Conservation (phyloP, 1,139 yeast species). For the Hansenula sp. region DNA sequence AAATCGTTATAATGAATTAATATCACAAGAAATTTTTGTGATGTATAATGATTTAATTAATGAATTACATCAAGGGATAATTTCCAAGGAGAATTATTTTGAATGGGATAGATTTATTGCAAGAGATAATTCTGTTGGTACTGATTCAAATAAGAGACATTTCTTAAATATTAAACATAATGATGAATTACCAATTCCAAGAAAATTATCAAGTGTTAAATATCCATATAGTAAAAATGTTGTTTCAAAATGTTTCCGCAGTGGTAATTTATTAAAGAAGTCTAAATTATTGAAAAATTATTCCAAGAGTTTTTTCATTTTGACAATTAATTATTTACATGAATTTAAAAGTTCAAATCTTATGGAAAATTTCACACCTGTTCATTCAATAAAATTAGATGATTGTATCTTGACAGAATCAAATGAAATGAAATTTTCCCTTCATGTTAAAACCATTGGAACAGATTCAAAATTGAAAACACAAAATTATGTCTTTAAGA, state of each 20-base stretch:
- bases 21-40: constrained; percentile 54
- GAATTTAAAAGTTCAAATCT: constrained; percentile 66
- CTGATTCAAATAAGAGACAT: constrained; percentile 33
- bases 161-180: constrained; percentile 40
- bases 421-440: constrained; percentile 28
- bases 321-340: constrained; percentile 67
- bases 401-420: constrained; percentile 32
- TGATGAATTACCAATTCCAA: constrained; percentile 39
- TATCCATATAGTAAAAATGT: constrained; percentile 50
- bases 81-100: constrained; percentile 54
- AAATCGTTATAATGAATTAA: constrained; percentile 47
- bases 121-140: too few species aligned
- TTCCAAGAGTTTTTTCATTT: constrained; percentile 64
- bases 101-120: constrained; percentile 74
- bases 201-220: constrained; percentile 42
- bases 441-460: constrained; percentile 5
- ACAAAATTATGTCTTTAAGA: constrained; percentile 19
- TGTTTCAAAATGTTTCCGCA: constrained; percentile 47
- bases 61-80: constrained; percentile 58
- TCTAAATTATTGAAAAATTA: constrained; percentile 63
- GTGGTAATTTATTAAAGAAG: constrained; percentile 51
- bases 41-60: constrained; percentile 55
- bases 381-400: constrained; percentile 36
- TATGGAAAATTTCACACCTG: constrained; percentile 43
- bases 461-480: constrained; percentile 4